Evolutionary conservation across 2,329 filamentous ascomycete species (phyloP).

Genomic region (Alternaria triticina): DNA sequence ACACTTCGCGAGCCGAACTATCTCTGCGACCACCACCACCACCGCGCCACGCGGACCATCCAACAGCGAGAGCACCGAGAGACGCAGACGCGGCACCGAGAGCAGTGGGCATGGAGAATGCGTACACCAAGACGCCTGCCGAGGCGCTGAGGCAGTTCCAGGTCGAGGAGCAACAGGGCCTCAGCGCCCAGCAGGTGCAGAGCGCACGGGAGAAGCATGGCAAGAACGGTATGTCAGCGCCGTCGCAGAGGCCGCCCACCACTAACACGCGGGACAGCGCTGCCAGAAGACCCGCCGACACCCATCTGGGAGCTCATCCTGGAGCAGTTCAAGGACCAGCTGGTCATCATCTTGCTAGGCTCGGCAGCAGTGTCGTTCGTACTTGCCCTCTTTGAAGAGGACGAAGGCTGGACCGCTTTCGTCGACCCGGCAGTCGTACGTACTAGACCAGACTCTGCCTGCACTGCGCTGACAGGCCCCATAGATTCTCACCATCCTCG

Average conservation of each 20-base stretch:
- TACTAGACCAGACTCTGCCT: slow-evolving; percentile 29
- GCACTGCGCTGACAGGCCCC: slow-evolving; percentile 19
- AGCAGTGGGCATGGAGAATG: slow-evolving; percentile 57
- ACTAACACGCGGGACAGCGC: slow-evolving; percentile 55
- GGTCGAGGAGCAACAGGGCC: slow-evolving; percentile 58
- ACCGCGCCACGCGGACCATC: background rate
- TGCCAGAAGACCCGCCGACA: slow-evolving; percentile 90
- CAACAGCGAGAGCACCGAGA: background rate
- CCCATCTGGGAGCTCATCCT: slow-evolving; percentile 95
- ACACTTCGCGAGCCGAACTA: slow-evolving; percentile 1
- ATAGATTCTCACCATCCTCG: slow-evolving; percentile 93
- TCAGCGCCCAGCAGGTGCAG: slow-evolving; percentile 58
- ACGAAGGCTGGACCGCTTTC: slow-evolving; percentile 94
- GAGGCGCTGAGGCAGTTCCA: slow-evolving; percentile 61
- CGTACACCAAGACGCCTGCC: slow-evolving; percentile 57
- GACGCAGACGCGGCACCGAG: slow-evolving; percentile 7
- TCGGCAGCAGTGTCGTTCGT: slow-evolving; percentile 94
- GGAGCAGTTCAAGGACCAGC: slow-evolving; percentile 98
- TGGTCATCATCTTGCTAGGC: slow-evolving; percentile 91
- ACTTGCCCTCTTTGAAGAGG: slow-evolving; percentile 89
- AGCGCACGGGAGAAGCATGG: slow-evolving; percentile 58
- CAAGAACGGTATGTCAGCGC: slow-evolving; percentile 56
- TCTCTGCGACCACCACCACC: slow-evolving; percentile 1
- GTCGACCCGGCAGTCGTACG: slow-evolving; percentile 93
- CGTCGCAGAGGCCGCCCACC: background rate